Evolutionary conservation across 2,329 filamentous ascomycete genomes (phyloP).

Genomic region (Aspergillus udagawae): DNA sequence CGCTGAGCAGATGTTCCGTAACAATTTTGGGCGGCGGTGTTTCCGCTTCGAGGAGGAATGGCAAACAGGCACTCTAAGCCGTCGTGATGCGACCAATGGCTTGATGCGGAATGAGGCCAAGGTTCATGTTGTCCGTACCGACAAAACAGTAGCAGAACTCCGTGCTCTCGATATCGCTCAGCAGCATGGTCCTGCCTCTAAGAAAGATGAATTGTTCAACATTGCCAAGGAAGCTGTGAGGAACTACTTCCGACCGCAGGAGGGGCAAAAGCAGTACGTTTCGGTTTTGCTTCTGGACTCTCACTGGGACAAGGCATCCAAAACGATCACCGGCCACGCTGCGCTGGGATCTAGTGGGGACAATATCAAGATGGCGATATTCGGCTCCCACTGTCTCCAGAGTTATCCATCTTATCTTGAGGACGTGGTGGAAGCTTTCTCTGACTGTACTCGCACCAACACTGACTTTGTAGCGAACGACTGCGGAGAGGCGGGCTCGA

Average conservation of each 20-base stretch:
- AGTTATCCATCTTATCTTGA: constrained; percentile 87
- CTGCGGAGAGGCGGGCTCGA: constrained; percentile 80
- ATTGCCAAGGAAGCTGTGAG: constrained; percentile 76
- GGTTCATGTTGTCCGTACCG: constrained; percentile 76
- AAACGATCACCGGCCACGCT: constrained; percentile 74
- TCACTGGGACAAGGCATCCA: constrained; percentile 73
- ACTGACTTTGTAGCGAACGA: constrained; percentile 77
- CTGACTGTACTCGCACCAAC: constrained; percentile 86
- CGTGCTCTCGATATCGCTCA: constrained; percentile 73
- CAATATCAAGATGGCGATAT: constrained; percentile 79
- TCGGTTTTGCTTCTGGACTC: constrained; percentile 82
- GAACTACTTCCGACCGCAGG: constrained; percentile 67
- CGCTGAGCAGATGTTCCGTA: constrained; percentile 90
- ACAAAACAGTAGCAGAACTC: constrained; percentile 81
- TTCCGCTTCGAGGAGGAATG: constrained; percentile 96
- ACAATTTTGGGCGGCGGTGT: constrained; percentile 76
- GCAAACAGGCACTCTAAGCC: constrained; percentile 76
- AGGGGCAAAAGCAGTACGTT: constrained; percentile 82
- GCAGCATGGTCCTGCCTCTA: constrained; percentile 65
- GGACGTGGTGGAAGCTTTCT: constrained; percentile 83
- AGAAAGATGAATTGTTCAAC: constrained; percentile 68
- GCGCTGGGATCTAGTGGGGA: constrained; percentile 72
- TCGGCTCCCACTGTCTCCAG: constrained; percentile 87
- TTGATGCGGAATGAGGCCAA: constrained; percentile 87
- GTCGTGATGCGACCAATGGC: constrained; percentile 65